phyloP scores from a whole-genome alignment of 768 basidiomycete genomes.

The Mycena capillaripes region DNA sequence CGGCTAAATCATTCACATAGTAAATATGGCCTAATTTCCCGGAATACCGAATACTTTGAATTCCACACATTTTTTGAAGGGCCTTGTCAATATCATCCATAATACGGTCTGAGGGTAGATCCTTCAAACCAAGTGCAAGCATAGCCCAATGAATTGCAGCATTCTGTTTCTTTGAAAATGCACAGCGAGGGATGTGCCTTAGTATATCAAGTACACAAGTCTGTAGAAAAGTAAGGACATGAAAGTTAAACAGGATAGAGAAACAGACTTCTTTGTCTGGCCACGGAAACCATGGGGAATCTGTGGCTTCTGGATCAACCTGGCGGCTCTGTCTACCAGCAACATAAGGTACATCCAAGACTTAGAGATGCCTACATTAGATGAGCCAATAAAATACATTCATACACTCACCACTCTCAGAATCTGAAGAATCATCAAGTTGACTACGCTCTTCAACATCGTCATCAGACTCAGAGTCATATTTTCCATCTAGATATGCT shows the following conservation, averaged over 20 bases:
- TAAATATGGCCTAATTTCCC: conserved; percentile 37
- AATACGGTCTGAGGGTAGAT: too few relatives aligned
- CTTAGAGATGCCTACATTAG: too few relatives aligned
- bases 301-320: not conserved
- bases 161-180: conserved; percentile 33
- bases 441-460: conserved; percentile 11
- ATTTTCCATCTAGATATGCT: not conserved
- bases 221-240: not conserved
- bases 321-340: too few relatives aligned
- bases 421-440: not conserved
- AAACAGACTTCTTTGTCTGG: conserved; percentile 10
- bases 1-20: conserved; percentile 37
- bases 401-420: not conserved
- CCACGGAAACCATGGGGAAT: conserved; percentile 15
- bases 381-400: too few relatives aligned
- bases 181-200: conserved; percentile 25
- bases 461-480: conserved; percentile 10
- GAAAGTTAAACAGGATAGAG: not conserved
- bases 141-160: conserved; percentile 28
- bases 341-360: not conserved
- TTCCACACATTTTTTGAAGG: too few relatives aligned
- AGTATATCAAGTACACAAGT: conserved; percentile 34
- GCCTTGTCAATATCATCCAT: too few relatives aligned
- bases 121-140: not conserved
- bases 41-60: too few relatives aligned